Conservation (phyloP, 2,329 filamentous ascomycete species). For the Aspergillus thermomutatus region DNA sequence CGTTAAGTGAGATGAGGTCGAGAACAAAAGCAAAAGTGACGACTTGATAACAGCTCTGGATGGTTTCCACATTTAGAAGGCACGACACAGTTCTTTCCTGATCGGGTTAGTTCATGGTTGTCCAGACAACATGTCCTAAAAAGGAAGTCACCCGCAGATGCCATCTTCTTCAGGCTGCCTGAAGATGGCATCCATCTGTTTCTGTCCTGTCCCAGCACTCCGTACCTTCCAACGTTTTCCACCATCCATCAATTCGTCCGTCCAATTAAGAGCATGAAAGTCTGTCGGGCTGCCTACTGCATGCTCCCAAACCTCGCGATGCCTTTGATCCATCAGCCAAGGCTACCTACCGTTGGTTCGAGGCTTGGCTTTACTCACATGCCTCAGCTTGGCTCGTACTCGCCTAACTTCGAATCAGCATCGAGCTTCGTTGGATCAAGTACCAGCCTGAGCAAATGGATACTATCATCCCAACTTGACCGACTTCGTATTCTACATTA, state of each 20-base stretch:
- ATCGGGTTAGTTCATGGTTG: conserved; percentile 12
- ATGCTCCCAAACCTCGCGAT: too few species aligned
- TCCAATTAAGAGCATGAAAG: too few species aligned
- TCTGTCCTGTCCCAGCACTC: too few species aligned
- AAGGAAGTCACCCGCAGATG: neutral
- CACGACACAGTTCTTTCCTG: conserved; percentile 9
- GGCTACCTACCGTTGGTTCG: too few species aligned
- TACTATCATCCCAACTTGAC: neutral
- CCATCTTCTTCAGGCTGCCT: conserved; percentile 7
- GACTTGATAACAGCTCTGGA: neutral
- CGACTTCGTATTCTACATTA: neutral
- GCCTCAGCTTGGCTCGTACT: conserved; percentile 16
- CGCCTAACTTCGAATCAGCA: neutral
- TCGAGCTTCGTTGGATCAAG: neutral
- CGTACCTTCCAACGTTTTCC: too few species aligned
- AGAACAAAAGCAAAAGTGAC: neutral
- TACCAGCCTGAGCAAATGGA: neutral
- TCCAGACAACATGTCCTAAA: conserved; percentile 13
- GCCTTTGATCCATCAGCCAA: too few species aligned
- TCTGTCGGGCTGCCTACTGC: too few species aligned
- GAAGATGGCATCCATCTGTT: too few species aligned
- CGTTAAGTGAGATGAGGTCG: neutral
- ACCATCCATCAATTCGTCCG: neutral
- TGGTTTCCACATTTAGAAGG: neutral
- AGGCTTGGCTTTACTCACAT: too few species aligned